Evolutionary conservation across 208 protist genomes (phyloP), one percentile per base, ranked within the genome.

Genomic region (Acanthamoeba triangularis): DNA sequence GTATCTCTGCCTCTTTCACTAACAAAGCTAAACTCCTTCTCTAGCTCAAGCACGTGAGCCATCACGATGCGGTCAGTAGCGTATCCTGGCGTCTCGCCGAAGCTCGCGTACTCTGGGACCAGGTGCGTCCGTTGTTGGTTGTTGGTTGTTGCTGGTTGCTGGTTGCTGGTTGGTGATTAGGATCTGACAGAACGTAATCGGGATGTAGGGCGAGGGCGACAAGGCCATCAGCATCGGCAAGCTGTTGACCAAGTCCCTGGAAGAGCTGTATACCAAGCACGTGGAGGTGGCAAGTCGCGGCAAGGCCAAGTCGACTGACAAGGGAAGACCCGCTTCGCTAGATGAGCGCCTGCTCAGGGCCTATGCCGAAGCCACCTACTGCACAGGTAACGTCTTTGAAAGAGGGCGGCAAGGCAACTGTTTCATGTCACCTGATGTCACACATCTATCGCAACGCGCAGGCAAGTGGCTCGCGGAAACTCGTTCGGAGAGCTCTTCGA

Each of bases 381-480:
- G 90, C 44, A 94, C 90, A 28, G 90, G 85, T 92, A 54, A 37
- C 44, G 16, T 8, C 65, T 11, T 33, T 30, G 30, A 11, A 25
- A 49, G 37, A 30, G 30, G 14, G 6, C 41, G 41, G 41, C 41
- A 47, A 13, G 8, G 44, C 44, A 47, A 10, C 8, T 47, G 44
- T 47, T 47, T 63, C 56, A 63, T n/a, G n/a, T 7, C 56, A 7
- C 56, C 13, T 61, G 54, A 61, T 23, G 16, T 59, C 52, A 18
- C 28, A 30, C 67, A 35, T 20, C 4, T 4, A 20, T 76, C n/a
- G n/a, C n/a, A n/a, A 33, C 23, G 16, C 3, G 74, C 47, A 80
- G 94, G 95, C 33, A 96, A 90, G 67, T 96, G 95, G 95, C 54
- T 93, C 4, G 82, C 80, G 0, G 63, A 96, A 28, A 96, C 95